Percentiles rank a stretch among this genome's conserved stretches.
Conservation (phyloP, 768 basidiomycete genomes). For the Rhodotorula babjevae region DNA sequence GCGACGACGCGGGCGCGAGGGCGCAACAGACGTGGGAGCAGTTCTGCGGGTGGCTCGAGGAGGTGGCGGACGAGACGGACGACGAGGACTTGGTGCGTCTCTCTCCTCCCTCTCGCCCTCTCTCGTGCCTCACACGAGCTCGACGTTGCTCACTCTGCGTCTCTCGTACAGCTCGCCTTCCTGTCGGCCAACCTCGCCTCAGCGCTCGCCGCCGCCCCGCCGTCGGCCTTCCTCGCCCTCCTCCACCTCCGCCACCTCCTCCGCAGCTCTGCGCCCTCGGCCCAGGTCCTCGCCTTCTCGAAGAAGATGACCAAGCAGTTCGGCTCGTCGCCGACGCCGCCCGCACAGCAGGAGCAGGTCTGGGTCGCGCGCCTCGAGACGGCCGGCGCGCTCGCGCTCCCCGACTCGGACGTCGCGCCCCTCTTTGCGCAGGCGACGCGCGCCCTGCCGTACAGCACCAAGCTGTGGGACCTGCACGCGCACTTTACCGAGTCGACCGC, state of each 20-base stretch:
- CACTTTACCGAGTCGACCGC: slow-evolving; percentile 13
- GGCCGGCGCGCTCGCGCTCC: background rate
- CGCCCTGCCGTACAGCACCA: slow-evolving; percentile 20
- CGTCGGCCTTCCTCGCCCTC: slow-evolving; percentile 27
- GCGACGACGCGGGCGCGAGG: slow-evolving; percentile 7
- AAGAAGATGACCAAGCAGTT: slow-evolving; percentile 11
- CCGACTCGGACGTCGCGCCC: background rate
- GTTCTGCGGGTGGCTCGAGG: slow-evolving; percentile 54
- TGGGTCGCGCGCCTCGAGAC: slow-evolving; percentile 38
- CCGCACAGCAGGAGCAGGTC: slow-evolving; percentile 19
- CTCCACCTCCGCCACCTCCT: slow-evolving; percentile 29
- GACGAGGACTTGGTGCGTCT: slow-evolving; percentile 45
- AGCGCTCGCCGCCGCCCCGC: slow-evolving; percentile 15
- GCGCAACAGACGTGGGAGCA: slow-evolving; percentile 45
- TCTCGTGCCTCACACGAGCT: accelerated
- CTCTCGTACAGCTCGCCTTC: slow-evolving; percentile 20
- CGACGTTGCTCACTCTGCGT: background rate
- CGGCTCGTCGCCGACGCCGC: background rate
- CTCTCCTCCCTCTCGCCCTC: background rate
- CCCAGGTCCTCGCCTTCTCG: slow-evolving; percentile 6
- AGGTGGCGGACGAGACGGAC: slow-evolving; percentile 42
- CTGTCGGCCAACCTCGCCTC: slow-evolving; percentile 25
- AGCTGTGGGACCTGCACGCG: slow-evolving; percentile 34
- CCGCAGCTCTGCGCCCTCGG: slow-evolving; percentile 1
- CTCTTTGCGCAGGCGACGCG: slow-evolving; percentile 4